Evolutionary conservation across 805 yeast genomes (phyloP), one percentile per base, ranked within the genome.

Genomic region (Candida xyloterini): DNA sequence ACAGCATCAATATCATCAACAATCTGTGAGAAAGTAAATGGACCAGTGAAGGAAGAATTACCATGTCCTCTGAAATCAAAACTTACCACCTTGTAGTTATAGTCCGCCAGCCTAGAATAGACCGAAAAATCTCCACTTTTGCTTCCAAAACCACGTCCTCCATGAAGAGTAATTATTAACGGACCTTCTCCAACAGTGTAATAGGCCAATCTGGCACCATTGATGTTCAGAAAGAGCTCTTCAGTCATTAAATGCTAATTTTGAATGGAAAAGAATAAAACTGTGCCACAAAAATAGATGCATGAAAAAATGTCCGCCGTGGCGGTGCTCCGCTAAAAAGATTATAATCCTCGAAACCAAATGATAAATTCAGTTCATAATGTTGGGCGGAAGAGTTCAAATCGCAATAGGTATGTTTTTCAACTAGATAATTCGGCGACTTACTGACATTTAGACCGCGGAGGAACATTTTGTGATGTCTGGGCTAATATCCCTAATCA

Each of bases 401-500:
- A 44, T 44, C n/a, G 47, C 47, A 10, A 44, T 44, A 15, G 47
- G 47, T 43, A 35, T 3, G 47, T 43, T 11, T 6, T 11, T 8
- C 24, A 7, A 7, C 22, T 10, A 10, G 7, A 4, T 11, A 5
- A 23, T 3, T 11, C 23, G n/a, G 10, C n/a, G 5, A 23, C 8
- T 9, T 7, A 25, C 38, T 43, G 32, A 43, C 40, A 7, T 4
- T 7, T 25, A 44, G 55, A 51, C 30, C 47, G 55, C 20, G 74
- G 74, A 33, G 74, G 74, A 44, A 69, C 73, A 10, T 72, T 72
- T 52, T 65, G 71, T 31, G 77, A 72, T 48, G 70, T 71, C 26
- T 63, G 69, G 39, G 76, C 74, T 33, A 63, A 60, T 33, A 63
- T 70, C 23, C 74, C 74, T 2, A 59, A 55, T 26, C 60, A 63